Conservation (phyloP, 73 alveolate species). For the Durusdinium trenchii region DNA sequence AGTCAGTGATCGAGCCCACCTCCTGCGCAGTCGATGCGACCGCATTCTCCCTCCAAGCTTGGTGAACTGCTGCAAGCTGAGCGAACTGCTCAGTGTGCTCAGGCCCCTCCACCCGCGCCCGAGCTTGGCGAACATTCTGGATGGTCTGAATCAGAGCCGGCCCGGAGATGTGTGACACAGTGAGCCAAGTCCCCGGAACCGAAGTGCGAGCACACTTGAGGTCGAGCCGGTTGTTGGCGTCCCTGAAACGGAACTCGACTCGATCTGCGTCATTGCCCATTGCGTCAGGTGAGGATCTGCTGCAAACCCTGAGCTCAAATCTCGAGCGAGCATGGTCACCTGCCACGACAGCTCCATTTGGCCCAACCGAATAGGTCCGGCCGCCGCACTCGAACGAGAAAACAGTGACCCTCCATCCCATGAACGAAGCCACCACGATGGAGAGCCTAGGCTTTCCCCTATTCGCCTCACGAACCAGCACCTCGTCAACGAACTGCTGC, state of each 20-base stretch:
- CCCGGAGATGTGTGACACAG: too few species aligned
- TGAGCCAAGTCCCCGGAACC: too few species aligned
- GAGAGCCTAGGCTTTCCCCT: background rate
- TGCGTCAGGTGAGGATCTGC: background rate
- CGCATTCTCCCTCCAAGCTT: background rate
- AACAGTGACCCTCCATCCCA: background rate
- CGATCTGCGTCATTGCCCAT: slow-evolving; percentile 21
- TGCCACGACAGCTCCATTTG: background rate
- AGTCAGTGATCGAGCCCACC: background rate
- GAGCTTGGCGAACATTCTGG: background rate
- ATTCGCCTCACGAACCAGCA: background rate
- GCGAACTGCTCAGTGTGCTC: background rate
- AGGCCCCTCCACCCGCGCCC: too few species aligned
- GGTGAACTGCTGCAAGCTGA: background rate
- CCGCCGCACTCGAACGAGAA: background rate
- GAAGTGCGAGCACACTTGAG: background rate
- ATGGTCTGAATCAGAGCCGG: too few species aligned
- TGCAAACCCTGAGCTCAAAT: background rate
- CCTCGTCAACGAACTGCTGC: too few species aligned
- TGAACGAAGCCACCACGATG: background rate
- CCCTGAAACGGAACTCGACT: slow-evolving; percentile 33
- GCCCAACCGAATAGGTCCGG: background rate
- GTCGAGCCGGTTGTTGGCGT: slow-evolving; percentile 26
- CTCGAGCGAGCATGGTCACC: background rate
- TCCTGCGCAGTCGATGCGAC: background rate